Evolutionary conservation across 2,329 filamentous ascomycete genomes (phyloP).

Genomic region (Fusarium gaditjirri): DNA sequence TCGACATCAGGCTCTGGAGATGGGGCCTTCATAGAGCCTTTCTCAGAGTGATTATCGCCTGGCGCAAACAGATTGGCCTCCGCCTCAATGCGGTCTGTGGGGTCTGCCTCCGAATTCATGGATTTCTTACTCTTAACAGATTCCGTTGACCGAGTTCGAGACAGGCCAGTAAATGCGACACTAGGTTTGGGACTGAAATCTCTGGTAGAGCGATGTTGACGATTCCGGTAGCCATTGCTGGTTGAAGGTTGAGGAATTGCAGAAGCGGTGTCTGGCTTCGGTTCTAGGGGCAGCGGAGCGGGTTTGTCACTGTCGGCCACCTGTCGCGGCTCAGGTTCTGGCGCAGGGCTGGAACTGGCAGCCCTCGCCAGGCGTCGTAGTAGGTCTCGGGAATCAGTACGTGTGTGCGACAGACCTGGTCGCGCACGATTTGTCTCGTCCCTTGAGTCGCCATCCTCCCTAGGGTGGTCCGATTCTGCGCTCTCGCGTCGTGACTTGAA

Average conservation of each 20-base stretch:
- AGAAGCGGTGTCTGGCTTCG: constrained; percentile 26
- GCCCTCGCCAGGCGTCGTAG: constrained; percentile 61
- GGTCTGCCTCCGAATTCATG: constrained; percentile 63
- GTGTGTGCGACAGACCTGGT: constrained; percentile 34
- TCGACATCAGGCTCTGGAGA: constrained; percentile 53
- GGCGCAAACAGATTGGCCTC: constrained; percentile 68
- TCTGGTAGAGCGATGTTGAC: constrained; percentile 26
- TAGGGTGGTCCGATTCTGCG: constrained; percentile 5
- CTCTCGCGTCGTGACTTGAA: constrained; percentile 46
- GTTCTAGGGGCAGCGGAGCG: constrained; percentile 12
- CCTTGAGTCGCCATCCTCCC: constrained; percentile 7
- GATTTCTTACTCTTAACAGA: constrained; percentile 61
- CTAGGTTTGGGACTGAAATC: constrained; percentile 50
- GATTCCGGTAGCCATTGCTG: constrained; percentile 28
- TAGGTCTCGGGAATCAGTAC: constrained; percentile 59
- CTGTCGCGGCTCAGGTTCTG: constrained; percentile 41
- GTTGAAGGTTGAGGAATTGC: constrained; percentile 29
- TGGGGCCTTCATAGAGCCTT: constrained; percentile 62
- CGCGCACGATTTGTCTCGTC: constrained; percentile 26
- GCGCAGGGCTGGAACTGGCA: constrained; percentile 57
- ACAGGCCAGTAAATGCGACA: constrained; percentile 60
- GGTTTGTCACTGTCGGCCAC: constrained; percentile 28
- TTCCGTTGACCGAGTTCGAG: constrained; percentile 57
- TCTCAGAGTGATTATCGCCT: constrained; percentile 65
- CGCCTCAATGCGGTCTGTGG: constrained; percentile 65